phyloP scores from a whole-genome alignment of 2,329 filamentous ascomycete genomes.

The Cladophialophora chaetospira region DNA sequence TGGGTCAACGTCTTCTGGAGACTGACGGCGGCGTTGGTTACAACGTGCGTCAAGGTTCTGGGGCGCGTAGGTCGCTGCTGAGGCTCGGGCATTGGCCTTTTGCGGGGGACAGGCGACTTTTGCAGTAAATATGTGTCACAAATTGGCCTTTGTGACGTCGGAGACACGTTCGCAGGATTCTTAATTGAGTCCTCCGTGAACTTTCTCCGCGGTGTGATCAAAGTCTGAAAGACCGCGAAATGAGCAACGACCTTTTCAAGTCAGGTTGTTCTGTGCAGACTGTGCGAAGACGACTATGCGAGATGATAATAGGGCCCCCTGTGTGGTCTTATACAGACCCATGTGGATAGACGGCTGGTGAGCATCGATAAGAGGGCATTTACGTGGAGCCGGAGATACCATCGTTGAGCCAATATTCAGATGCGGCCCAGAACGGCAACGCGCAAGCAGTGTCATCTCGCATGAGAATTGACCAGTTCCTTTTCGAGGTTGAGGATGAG shows the following conservation, averaged over 20 bases:
- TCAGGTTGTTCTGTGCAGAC: background rate
- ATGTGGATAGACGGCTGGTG: background rate
- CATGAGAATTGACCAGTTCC: background rate
- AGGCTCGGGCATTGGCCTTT: conserved; percentile 5
- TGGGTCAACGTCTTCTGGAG: conserved; percentile 13
- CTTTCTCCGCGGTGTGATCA: conserved; percentile 11
- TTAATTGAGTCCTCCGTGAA: background rate
- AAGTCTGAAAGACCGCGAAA: background rate
- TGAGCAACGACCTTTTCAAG: background rate
- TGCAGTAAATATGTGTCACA: conserved; percentile 12
- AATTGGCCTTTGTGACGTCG: conserved; percentile 11
- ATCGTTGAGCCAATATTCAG: conserved; percentile 3
- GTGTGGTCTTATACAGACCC: background rate
- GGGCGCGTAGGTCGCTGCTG: conserved; percentile 5
- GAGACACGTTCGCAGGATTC: background rate
- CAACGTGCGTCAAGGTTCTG: conserved; percentile 4
- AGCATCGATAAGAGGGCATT: background rate
- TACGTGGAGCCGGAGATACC: background rate
- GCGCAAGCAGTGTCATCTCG: background rate
- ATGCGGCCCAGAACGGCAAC: background rate
- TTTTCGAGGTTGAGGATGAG: background rate
- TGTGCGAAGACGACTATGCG: background rate
- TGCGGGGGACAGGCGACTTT: background rate
- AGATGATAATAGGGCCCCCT: background rate
- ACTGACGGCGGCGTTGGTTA: conserved; percentile 13